phyloP scores from a whole-genome alignment of 495 filamentous ascomycete genomes.

The Alectoria sarmentosa region DNA sequence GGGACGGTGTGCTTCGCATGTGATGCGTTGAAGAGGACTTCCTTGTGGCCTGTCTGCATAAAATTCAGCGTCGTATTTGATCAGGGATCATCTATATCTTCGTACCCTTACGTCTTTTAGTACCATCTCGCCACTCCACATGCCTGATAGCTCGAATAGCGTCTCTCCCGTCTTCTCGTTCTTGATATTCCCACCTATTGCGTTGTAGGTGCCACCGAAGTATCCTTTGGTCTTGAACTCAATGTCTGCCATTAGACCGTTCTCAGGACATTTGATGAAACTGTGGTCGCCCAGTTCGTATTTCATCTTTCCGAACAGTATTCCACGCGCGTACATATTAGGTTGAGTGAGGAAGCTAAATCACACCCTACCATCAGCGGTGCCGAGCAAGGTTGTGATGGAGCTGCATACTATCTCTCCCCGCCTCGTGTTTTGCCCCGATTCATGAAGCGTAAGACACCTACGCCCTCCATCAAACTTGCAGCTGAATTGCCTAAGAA shows the following conservation, averaged over 20 bases:
- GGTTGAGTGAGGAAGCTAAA: conserved; percentile 82
- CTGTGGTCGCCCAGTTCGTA: conserved; percentile 98
- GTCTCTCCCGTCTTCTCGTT: conserved; percentile 79
- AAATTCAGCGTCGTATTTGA: conserved; percentile 8
- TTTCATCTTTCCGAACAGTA: conserved; percentile 98
- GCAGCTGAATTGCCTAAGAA: conserved; percentile 97
- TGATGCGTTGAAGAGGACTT: conserved; percentile 81
- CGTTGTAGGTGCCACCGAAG: conserved; percentile 93
- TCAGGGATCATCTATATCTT: neutral
- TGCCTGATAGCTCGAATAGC: conserved; percentile 81
- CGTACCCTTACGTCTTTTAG: conserved; percentile 75
- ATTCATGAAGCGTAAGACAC: conserved; percentile 78
- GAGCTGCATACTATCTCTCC: conserved; percentile 74
- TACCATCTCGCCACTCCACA: conserved; percentile 93
- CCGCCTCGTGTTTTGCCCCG: conserved; percentile 56
- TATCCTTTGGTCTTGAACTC: conserved; percentile 99
- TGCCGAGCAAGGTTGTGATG: neutral
- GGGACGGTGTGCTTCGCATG: conserved; percentile 69
- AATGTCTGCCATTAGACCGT: conserved; percentile 79
- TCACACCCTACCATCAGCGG: neutral
- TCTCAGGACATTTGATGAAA: conserved; percentile 85
- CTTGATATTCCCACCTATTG: conserved; percentile 87
- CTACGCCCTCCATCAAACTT: conserved; percentile 96
- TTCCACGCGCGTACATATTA: conserved; percentile 98
- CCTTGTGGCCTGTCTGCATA: conserved; percentile 72